Conservation (phyloP, 495 filamentous ascomycete genomes). For the Aspergillus funiculosus region DNA sequence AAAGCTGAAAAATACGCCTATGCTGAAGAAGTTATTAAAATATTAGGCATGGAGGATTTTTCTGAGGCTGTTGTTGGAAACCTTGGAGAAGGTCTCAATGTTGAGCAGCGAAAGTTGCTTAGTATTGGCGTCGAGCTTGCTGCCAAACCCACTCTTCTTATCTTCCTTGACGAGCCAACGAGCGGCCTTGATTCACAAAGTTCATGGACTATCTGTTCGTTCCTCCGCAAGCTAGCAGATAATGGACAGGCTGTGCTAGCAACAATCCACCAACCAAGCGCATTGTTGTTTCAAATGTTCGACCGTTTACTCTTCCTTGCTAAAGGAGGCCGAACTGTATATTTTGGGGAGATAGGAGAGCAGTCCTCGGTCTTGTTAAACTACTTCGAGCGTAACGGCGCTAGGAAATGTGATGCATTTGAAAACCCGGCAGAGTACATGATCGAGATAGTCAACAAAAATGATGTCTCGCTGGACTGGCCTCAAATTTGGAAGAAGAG, state of each 20-base stretch:
- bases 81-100: constrained; percentile 63
- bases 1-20: constrained; percentile 43
- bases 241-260: constrained; percentile 82
- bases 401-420: constrained; percentile 56
- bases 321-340: constrained; percentile 74
- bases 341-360: constrained; percentile 79
- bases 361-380: constrained; percentile 58
- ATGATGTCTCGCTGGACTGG: constrained; percentile 72
- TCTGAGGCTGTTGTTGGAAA: constrained; percentile 37
- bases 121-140: constrained; percentile 89
- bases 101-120: constrained; percentile 82
- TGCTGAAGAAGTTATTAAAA: constrained; percentile 43
- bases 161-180: constrained; percentile 91
- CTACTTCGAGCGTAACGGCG: constrained; percentile 75
- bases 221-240: constrained; percentile 75
- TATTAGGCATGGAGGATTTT: constrained; percentile 42
- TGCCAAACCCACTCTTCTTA: constrained; percentile 73
- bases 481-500: constrained; percentile 65
- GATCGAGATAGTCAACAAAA: constrained; percentile 62
- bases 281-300: constrained; percentile 85
- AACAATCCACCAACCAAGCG: constrained; percentile 91
- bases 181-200: constrained; percentile 80
- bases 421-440: constrained; percentile 90
- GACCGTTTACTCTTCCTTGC: constrained; percentile 80
- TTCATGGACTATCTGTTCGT: constrained; percentile 74